These are phyloP conservation scores for Scedosporium apiospermum DNA, from an alignment of 2,329 filamentous ascomycete species.

Conservation along the genomic window DNA sequence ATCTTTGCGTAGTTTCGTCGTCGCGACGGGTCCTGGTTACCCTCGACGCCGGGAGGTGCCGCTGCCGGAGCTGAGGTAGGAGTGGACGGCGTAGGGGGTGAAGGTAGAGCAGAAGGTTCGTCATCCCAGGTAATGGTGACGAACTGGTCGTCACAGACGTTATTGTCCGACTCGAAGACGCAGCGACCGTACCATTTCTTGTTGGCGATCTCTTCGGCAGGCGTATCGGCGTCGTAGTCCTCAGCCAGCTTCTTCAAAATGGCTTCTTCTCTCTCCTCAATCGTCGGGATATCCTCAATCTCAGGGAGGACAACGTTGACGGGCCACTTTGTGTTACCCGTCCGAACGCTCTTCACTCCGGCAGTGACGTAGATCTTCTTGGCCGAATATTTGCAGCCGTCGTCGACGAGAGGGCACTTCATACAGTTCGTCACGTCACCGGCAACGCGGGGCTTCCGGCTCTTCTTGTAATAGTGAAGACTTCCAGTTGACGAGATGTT, in stretches of 20 bases:
- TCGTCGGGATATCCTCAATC: constrained; percentile 64
- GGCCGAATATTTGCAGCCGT: constrained; percentile 75
- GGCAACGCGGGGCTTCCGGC: constrained; percentile 66
- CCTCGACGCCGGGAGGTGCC: constrained; percentile 11
- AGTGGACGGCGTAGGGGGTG: constrained; percentile 2
- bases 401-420: constrained; percentile 55
- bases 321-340: constrained; percentile 68
- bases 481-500: constrained; percentile 67
- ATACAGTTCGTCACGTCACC: constrained; percentile 79
- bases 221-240: constrained; percentile 42
- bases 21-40: constrained; percentile 3
- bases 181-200: constrained; percentile 86
- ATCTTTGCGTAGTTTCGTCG: constrained; percentile 61
- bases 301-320: constrained; percentile 85
- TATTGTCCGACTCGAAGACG: constrained; percentile 87
- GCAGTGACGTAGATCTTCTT: constrained; percentile 70
- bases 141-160: constrained; percentile 86
- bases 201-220: constrained; percentile 34
- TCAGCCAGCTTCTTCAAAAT: constrained; percentile 35
- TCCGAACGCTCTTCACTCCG: constrained; percentile 47
- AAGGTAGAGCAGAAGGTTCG: constrained; percentile 9
- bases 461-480: constrained; percentile 67
- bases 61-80: constrained; percentile 15
- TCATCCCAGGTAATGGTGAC: constrained; percentile 86
- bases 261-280: constrained; percentile 28